Evolutionary conservation across 2,329 filamentous ascomycete species (phyloP), one percentile per base, ranked within the genome.

Genomic region (Hypoxylon sp.): DNA sequence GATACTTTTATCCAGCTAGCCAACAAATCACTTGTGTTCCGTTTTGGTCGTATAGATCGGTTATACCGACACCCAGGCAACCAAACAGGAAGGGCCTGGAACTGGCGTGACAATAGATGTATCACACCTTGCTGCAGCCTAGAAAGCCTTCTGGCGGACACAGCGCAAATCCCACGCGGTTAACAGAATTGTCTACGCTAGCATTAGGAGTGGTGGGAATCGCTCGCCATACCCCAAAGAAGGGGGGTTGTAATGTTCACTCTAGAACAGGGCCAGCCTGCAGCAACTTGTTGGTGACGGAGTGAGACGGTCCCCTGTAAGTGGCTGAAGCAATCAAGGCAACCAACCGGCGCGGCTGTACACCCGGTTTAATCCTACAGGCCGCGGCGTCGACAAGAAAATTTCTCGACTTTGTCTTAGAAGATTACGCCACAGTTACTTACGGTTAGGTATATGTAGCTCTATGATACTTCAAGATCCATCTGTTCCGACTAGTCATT

Each of bases 251-350:
- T 52, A 41, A 30, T 48, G 58, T 61, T 61, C 58, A 55, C 36
- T 36, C 52, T 30, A 52, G 58, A 59, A 46, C 51, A 60, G 58
- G 45, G 41, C 46, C 53, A 38, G 53, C 19, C 55, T 48, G 65
- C 62, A 55, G 46, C 65, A 38, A 34, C 21, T 36, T 50, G 55
- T 50, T 53, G 46, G 38, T 61, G 58, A 57, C 43, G 23, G 56
- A 41, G 36, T 41, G 50, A 38, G 21, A 50, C 45, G 3, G 43
- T 41, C 50, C 34, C 59, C 45, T 65, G 53, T 58, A 23, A 63
- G 59, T 68, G 63, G 63, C 55, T 55, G 58, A 68, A 51, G 57
- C 49, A 51, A 36, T 56, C 48, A 34, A 65, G 49, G 57, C 62
- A 56, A 45, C 53, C 51, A 61, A 66, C 56, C 21, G 36, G 36